Evolutionary conservation across 2,329 filamentous ascomycete genomes (phyloP), one percentile per base, ranked within the genome.

Genomic region (Paecilomyces variotii): DNA sequence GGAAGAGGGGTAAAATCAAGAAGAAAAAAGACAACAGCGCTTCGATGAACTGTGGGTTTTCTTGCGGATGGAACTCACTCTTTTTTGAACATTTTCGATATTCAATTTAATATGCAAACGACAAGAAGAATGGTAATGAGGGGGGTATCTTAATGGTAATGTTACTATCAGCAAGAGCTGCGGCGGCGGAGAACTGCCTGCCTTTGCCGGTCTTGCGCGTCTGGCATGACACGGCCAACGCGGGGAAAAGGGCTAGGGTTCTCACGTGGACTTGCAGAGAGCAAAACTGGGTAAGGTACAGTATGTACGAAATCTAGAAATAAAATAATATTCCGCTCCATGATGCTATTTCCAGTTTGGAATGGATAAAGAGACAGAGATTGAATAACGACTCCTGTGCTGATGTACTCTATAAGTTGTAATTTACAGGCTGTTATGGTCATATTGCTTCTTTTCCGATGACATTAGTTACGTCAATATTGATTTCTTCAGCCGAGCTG

Each of bases 21-120:
- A 19, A 19, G 1, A 19, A 19, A 19, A 19, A 19, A 19, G 19
- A 19, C 19, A 14, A 12, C 11, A 39, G 25, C 14, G 7, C 7
- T 34, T 45, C 57, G 58, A 53, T 55, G 26, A 49, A 57, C 49
- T 50, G 57, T 27, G 12, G 11, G 5, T 12, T 24, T n/a, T 35
- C 30, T 28, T 28, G 32, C 7, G 27, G 51, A 27, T n/a, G 7
- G 25, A 27, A 77, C 83, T 71, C 76, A 94, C 91, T 95, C 90
- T 82, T 94, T 96, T 74, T 96, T 96, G 74, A 96, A 96, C 91
- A 96, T 96, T 62, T 70, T 85, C 56, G 45, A 14, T 50, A 19
- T 27, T 19, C 3, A n/a, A 52, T 26, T 11, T 55, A 27, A 39
- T 39, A 35, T 14, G 35, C 19, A 45, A 27, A n/a, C 4, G 10